Conservation (phyloP, 768 basidiomycete species). For the Macrolepiota dolichaula region DNA sequence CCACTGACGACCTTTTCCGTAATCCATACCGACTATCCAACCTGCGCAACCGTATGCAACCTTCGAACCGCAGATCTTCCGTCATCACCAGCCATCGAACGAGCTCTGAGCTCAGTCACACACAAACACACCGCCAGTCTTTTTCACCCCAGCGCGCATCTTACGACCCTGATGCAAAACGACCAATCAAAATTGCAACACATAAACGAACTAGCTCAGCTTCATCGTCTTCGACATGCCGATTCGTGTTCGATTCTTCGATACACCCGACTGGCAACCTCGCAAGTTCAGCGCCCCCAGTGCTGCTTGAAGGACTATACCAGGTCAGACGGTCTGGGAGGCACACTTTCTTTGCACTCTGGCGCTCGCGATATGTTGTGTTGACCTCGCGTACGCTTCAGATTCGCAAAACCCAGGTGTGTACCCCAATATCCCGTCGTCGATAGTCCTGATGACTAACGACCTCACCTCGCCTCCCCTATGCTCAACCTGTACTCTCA, state of each 20-base stretch:
- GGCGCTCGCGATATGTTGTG: constrained; percentile 6
- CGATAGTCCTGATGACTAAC: neutral
- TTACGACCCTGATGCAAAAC: constrained; percentile 2
- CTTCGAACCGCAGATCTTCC: constrained; percentile 6
- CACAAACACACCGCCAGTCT: constrained; percentile 2
- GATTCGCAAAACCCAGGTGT: constrained; percentile 10
- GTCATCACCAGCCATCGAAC: neutral
- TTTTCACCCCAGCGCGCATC: constrained; percentile 9
- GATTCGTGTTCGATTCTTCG: constrained; percentile 9
- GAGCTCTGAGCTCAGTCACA: constrained; percentile 11
- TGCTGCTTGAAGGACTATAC: constrained; percentile 8
- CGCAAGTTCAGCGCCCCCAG: neutral
- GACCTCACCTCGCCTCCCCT: constrained; percentile 2
- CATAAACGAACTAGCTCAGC: constrained; percentile 8
- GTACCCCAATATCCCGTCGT: neutral
- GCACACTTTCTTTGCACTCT: neutral
- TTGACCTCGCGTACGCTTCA: constrained; percentile 8
- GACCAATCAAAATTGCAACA: neutral
- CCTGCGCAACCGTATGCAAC: constrained; percentile 11
- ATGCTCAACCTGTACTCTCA: neutral
- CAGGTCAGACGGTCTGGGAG: constrained; percentile 6
- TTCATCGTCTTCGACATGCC: constrained; percentile 8
- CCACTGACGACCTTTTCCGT: constrained; percentile 4
- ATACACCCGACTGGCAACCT: constrained; percentile 5
- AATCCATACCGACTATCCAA: constrained; percentile 2